Conservation (phyloP, 2,329 filamentous ascomycete species). For the Phoma sp. region DNA sequence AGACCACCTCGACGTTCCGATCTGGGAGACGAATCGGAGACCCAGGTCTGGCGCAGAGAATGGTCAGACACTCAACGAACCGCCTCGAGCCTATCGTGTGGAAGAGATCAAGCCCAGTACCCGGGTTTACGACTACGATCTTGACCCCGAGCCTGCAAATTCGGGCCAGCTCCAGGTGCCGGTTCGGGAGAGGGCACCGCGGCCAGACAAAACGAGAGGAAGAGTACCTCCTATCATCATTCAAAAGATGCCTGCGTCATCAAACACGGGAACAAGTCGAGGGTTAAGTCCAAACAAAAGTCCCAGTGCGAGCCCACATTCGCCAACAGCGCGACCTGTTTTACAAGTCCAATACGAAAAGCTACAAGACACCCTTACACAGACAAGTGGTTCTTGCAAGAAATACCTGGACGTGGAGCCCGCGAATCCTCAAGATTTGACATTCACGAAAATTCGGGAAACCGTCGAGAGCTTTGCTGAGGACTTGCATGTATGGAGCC, state of each 20-base stretch:
- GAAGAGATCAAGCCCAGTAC: constrained; percentile 25
- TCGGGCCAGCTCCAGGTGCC: not conserved
- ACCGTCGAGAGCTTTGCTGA: constrained; percentile 26
- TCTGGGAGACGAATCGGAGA: constrained; percentile 20
- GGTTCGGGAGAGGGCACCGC: not conserved
- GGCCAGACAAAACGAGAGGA: constrained; percentile 23
- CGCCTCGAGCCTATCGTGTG: constrained; percentile 18
- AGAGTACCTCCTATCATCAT: constrained; percentile 23
- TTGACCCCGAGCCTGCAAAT: constrained; percentile 11
- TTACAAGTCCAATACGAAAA: constrained; percentile 27
- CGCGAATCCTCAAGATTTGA: constrained; percentile 30
- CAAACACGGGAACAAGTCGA: not conserved
- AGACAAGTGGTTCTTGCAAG: constrained; percentile 23
- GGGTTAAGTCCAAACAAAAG: constrained; percentile 14
- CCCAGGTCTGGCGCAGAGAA: constrained; percentile 17
- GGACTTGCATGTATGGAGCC: constrained; percentile 32
- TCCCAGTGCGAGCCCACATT: constrained; percentile 26
- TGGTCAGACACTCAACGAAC: constrained; percentile 7
- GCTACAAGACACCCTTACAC: constrained; percentile 24
- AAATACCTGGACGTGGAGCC: constrained; percentile 27
- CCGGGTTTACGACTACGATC: constrained; percentile 10
- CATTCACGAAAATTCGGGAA: constrained; percentile 34
- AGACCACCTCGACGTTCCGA: constrained; percentile 31
- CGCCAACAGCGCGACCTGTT: constrained; percentile 22
- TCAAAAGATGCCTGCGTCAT: constrained; percentile 21